Evolutionary conservation across 805 yeast genomes (phyloP), one percentile per base, ranked within the genome.

Genomic region (Metahyphopichia silvanorum): DNA sequence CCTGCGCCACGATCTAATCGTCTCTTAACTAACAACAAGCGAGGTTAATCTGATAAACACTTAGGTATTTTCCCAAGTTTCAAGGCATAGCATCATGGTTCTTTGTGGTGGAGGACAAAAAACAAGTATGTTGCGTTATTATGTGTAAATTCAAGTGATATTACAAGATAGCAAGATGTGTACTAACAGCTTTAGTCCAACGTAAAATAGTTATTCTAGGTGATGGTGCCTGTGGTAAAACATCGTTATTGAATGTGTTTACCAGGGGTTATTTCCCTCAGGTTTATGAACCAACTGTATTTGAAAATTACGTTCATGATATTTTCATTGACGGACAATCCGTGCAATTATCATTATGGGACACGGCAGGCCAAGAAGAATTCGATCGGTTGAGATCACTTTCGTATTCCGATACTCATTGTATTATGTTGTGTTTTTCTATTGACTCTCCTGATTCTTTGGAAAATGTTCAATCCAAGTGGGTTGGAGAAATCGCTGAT

Each of bases 281-380:
- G 56, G 98, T 91, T 14, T 91, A 91, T 60, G 98, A 89, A 55
- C 98, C 98, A 16, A 91, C 98, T 1, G 97, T 91, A 23, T 91
- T 93, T 62, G 98, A 91, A 56, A 91, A 91, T 65, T 91, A 91
- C 56, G 95, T 89, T 38, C 98, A 91, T 61, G 98, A 91, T 56
- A 93, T 91, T 43, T 91, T 86, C 63, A 88, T 91, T 34, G 98
- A 91, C 57, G 91, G 91, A 32, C 87, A 86, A 57, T 87, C 93
- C 31, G 85, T 91, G 49, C 95, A 89, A 52, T 66, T 91, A 36
- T 88, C 96, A 11, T 68, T 91, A 34, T 93, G 98, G 98, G 98
- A 91, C 57, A 91, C 98, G 5, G 98, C 98, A 1, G 98, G 98
- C 6, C 98, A 91, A 68, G 98, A 91, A 63, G 98, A 91, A 64